A percentile compares a stretch with the other conserved stretches of the same genome.
Conservation (phyloP, 2,329 filamentous ascomycete genomes). For the Ophiostoma sp. region DNA sequence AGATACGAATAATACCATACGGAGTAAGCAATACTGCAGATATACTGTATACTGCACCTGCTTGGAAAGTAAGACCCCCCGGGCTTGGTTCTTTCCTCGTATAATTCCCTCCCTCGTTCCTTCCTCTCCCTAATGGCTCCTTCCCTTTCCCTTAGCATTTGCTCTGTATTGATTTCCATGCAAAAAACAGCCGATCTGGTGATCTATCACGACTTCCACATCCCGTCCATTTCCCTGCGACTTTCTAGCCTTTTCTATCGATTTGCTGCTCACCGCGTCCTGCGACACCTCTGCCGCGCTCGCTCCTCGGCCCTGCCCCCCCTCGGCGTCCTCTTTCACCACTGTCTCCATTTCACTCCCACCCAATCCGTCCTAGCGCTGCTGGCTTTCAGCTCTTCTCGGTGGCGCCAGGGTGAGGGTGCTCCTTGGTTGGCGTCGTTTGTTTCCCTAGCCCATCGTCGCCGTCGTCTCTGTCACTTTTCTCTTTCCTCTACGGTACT, state of each 20-base stretch:
- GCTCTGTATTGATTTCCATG: neutral
- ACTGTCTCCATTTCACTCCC: slow-evolving; percentile 11
- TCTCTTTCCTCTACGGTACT: neutral
- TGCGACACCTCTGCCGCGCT: neutral
- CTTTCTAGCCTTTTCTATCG: neutral
- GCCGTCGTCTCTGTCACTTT: slow-evolving; percentile 11
- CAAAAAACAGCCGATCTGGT: neutral
- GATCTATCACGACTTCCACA: neutral
- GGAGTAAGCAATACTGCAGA: neutral
- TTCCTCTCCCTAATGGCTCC: neutral
- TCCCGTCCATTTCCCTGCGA: neutral
- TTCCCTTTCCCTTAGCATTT: neutral
- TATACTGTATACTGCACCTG: neutral
- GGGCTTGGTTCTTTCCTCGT: slow-evolving; percentile 2
- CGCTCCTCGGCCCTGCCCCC: neutral
- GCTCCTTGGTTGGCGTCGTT: slow-evolving; percentile 14
- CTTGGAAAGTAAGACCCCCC: neutral
- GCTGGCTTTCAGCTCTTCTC: slow-evolving; percentile 22
- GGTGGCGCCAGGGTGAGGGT: neutral
- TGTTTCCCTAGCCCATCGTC: slow-evolving; percentile 17
- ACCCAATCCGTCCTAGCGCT: slow-evolving; percentile 20
- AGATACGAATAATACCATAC: neutral
- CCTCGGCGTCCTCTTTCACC: slow-evolving; percentile 13
- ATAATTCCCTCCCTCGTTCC: neutral
- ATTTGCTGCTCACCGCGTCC: neutral